These are phyloP conservation scores for Diplocarpon rosae DNA, from an alignment of 2,329 filamentous ascomycete species.

Conservation along the genomic window DNA sequence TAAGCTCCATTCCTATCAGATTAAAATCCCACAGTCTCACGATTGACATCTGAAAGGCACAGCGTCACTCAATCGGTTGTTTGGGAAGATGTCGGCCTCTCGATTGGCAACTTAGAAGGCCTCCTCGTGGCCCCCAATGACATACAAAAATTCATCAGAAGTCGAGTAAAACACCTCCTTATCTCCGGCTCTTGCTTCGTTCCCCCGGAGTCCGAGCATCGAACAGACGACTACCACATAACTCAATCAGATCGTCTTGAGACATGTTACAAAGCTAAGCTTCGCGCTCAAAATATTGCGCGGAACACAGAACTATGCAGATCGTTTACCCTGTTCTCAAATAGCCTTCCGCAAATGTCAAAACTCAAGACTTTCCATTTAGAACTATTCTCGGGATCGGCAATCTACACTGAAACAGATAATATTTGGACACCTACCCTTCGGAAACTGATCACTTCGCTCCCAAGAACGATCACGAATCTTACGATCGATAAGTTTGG, in stretches of 20 bases:
- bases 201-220: too few species aligned
- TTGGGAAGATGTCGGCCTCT: not conserved
- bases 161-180: not conserved
- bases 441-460: not conserved
- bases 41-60: not conserved
- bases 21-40: not conserved
- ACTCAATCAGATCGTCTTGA: not conserved
- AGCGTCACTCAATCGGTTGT: not conserved
- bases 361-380: not conserved
- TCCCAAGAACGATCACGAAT: not conserved
- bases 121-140: not conserved
- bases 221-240: too few species aligned
- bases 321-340: not conserved
- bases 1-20: not conserved
- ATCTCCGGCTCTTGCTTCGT: not conserved
- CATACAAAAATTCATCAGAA: not conserved
- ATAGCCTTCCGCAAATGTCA: not conserved
- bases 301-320: not conserved
- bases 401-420: not conserved
- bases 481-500: slow-evolving; percentile 1
- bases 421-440: not conserved
- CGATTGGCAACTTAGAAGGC: not conserved
- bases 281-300: not conserved
- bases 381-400: not conserved
- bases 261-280: not conserved